Evolutionary conservation across 805 yeast genomes (phyloP).

Genomic region (Suhomyces kilbournensis): DNA sequence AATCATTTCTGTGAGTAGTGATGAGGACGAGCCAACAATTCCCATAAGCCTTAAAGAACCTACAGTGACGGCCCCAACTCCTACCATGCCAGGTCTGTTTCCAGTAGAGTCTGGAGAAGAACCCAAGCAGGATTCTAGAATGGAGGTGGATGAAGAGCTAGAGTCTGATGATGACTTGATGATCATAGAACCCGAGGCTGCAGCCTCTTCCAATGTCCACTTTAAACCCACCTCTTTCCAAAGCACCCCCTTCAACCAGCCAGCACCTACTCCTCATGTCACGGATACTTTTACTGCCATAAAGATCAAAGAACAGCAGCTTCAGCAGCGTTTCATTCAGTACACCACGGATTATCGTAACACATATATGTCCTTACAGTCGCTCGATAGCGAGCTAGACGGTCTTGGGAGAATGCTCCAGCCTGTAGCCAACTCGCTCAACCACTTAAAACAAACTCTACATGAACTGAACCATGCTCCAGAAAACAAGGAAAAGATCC

Average conservation of each 20-base stretch:
- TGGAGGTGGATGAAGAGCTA: no score
- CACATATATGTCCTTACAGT: not conserved
- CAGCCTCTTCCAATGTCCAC: constrained; percentile 4
- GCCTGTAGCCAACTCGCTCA: not conserved
- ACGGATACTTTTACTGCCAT: constrained; percentile 3
- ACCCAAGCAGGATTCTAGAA: no score
- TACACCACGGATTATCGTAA: not conserved
- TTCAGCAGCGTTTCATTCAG: constrained; percentile 5
- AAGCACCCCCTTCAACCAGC: constrained; percentile 4
- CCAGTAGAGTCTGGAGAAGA: not conserved
- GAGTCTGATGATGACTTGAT: constrained; percentile 11
- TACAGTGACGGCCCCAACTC: no score
- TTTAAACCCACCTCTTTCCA: constrained; percentile 13
- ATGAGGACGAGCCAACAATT: not conserved
- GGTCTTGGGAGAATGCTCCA: not conserved
- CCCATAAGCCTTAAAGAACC: not conserved
- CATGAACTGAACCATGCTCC: not conserved
- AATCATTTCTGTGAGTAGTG: not conserved
- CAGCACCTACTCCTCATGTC: constrained; percentile 9
- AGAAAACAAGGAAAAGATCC: not conserved
- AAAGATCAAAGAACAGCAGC: constrained; percentile 1
- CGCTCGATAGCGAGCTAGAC: not conserved
- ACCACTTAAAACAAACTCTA: not conserved
- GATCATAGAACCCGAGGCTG: constrained; percentile 8
- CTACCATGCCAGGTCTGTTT: not conserved